Evolutionary conservation across 441 rosid species (phyloP).

Genomic region (Flueggea neowawraea): DNA sequence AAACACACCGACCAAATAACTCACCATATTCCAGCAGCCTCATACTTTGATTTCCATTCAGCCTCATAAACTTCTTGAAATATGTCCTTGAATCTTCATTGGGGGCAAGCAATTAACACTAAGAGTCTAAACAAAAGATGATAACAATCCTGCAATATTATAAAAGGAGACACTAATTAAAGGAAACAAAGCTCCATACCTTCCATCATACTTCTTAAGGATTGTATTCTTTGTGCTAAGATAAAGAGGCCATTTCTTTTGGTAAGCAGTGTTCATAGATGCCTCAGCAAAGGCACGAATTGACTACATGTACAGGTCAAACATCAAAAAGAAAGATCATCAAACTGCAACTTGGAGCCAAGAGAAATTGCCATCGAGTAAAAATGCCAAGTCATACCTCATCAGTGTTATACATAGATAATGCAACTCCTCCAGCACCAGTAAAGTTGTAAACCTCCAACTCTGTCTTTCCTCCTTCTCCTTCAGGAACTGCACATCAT

Average conservation of each 20-base stretch:
- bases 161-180: too few species aligned
- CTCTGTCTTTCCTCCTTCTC: constrained; percentile 45
- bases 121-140: not conserved
- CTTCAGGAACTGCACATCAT: constrained; percentile 46
- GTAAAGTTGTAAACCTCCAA: constrained; percentile 57
- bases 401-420: constrained; percentile 79
- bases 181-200: constrained; percentile 32
- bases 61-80: constrained; percentile 80
- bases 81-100: constrained; percentile 83
- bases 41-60: constrained; percentile 76
- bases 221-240: constrained; percentile 92
- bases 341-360: not conserved
- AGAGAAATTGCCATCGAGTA: not conserved
- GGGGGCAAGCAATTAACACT: constrained; percentile 4
- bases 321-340: constrained; percentile 1
- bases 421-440: constrained; percentile 74
- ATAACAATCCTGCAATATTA: too few species aligned
- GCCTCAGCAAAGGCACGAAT: constrained; percentile 77
- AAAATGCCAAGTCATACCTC: constrained; percentile 41
- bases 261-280: constrained; percentile 80
- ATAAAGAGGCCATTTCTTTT: constrained; percentile 92
- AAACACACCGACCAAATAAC: not conserved
- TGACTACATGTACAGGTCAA: constrained; percentile 44
- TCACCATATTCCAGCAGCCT: constrained; percentile 76
- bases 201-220: constrained; percentile 87